Percentiles rank a stretch among this genome's conserved stretches.
Evolutionary conservation across 2,329 filamentous ascomycete genomes (phyloP).

Genomic region (Diplodia corticola): DNA sequence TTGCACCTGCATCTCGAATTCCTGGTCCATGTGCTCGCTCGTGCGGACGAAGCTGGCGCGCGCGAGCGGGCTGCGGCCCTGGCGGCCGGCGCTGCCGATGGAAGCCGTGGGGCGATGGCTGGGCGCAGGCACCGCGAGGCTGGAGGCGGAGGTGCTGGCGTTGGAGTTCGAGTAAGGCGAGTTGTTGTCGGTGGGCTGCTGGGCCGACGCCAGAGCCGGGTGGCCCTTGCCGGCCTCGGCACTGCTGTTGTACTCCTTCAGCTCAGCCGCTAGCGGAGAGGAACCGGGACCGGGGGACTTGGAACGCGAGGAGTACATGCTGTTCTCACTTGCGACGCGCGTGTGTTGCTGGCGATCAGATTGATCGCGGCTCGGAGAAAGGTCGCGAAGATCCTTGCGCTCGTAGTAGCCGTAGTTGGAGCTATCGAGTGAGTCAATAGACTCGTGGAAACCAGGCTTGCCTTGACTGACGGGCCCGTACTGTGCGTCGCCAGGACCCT

Average conservation of each 20-base stretch:
- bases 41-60: conserved; percentile 46
- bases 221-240: background rate
- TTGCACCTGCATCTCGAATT: conserved; percentile 39
- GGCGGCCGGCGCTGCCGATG: conserved; percentile 9
- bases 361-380: conserved; percentile 24
- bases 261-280: conserved; percentile 7
- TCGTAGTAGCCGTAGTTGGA: conserved; percentile 31
- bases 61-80: conserved; percentile 48
- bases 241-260: conserved; percentile 8
- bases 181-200: background rate
- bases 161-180: conserved; percentile 5
- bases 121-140: background rate
- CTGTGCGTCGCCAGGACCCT: conserved; percentile 30
- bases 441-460: conserved; percentile 37
- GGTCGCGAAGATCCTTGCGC: conserved; percentile 3
- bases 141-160: conserved; percentile 7
- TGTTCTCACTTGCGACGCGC: conserved; percentile 31
- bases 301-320: conserved; percentile 12
- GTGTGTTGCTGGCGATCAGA: conserved; percentile 30
- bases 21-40: conserved; percentile 34
- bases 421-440: conserved; percentile 39
- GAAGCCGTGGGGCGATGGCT: conserved; percentile 1
- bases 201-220: background rate
- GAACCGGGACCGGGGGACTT: conserved; percentile 8
- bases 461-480: conserved; percentile 31